Percentiles rank a stretch among this genome's conserved stretches.
phyloP scores from a whole-genome alignment of 306 rosid species.

The Prunus persica region DNA sequence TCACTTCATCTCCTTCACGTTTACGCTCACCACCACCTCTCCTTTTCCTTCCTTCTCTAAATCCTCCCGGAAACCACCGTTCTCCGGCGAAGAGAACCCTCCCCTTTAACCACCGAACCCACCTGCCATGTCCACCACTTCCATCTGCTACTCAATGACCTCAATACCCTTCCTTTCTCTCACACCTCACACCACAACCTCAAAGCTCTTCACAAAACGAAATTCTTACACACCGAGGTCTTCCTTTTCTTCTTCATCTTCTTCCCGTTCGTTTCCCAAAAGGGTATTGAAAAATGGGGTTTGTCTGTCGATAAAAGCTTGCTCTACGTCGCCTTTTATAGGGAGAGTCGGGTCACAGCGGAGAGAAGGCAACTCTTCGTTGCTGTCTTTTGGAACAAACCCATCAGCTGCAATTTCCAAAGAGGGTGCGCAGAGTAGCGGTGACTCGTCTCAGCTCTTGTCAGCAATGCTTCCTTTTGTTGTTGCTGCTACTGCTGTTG shows the following conservation, averaged over 20 bases:
- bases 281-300: constrained; percentile 28
- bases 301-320: constrained; percentile 34
- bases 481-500: constrained; percentile 85
- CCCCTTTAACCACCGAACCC: neutral
- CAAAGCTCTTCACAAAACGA: neutral
- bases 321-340: constrained; percentile 56
- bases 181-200: neutral
- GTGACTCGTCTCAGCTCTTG: constrained; percentile 56
- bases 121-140: constrained; percentile 21
- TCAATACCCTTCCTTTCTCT: constrained; percentile 36
- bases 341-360: constrained; percentile 47
- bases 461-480: constrained; percentile 94
- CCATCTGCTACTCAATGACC: constrained; percentile 26
- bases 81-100: constrained; percentile 28
- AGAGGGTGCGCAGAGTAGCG: constrained; percentile 25
- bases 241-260: constrained; percentile 1
- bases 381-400: constrained; percentile 56
- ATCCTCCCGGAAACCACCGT: constrained; percentile 23
- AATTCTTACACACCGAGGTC: neutral
- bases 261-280: constrained; percentile 18
- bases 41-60: neutral
- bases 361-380: constrained; percentile 45
- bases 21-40: constrained; percentile 9
- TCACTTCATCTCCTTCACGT: neutral
- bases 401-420: constrained; percentile 30